A percentile compares a stretch with the other conserved stretches of the same genome.
phyloP scores from a whole-genome alignment of 1,139 yeast genomes.

The Yamadazyma trypodendri region DNA sequence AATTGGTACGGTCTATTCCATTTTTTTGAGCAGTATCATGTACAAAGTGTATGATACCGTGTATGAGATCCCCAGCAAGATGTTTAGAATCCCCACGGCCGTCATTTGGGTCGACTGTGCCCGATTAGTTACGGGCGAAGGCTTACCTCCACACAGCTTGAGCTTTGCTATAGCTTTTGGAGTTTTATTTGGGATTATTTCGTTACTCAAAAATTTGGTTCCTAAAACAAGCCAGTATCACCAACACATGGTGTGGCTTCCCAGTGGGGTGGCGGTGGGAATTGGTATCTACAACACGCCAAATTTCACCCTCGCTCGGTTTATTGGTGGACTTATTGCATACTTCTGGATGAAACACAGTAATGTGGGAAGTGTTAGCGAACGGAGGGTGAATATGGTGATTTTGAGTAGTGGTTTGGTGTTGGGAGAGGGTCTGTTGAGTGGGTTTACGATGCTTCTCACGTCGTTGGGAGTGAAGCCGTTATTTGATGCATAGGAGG shows the following conservation, averaged over 20 bases:
- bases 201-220: conserved; percentile 59
- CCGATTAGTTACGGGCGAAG: conserved; percentile 85
- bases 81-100: conserved; percentile 90
- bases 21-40: conserved; percentile 74
- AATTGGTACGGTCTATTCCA: conserved; percentile 83
- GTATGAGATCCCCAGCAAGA: conserved; percentile 77
- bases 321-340: conserved; percentile 81
- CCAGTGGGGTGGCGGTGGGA: conserved; percentile 96
- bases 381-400: conserved; percentile 65
- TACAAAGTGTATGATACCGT: conserved; percentile 78
- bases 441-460: conserved; percentile 76
- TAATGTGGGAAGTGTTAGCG: conserved; percentile 27
- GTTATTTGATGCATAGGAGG: neutral
- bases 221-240: conserved; percentile 39
- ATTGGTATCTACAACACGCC: conserved; percentile 95
- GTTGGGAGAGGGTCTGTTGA: conserved; percentile 88
- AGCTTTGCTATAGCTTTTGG: conserved; percentile 68
- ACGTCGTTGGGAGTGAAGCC: conserved; percentile 56
- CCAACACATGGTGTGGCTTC: conserved; percentile 57
- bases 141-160: conserved; percentile 77
- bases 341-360: conserved; percentile 52
- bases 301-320: conserved; percentile 88
- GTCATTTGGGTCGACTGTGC: conserved; percentile 97
- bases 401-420: conserved; percentile 91
- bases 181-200: conserved; percentile 62